Conservation (phyloP, 108 stramenopile species). For the Conticribra weissflogii region DNA sequence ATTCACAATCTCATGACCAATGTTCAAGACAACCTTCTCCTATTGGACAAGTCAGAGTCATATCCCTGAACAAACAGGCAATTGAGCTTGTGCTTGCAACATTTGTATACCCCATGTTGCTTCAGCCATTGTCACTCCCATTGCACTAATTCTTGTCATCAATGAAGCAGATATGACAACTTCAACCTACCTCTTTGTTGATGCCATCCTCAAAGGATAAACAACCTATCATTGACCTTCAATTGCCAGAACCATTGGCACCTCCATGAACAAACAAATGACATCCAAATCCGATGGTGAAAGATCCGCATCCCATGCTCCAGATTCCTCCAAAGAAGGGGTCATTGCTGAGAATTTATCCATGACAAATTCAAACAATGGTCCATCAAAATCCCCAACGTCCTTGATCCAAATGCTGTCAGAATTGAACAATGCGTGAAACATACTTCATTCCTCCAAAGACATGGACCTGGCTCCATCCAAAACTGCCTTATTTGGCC, state of each 20-base stretch:
- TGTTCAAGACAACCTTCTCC: constrained; percentile 81
- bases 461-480: constrained; percentile 67
- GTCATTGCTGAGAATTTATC: no score
- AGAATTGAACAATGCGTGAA: no score
- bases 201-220: no score
- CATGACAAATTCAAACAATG: no score
- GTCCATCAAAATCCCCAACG: no score
- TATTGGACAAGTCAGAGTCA: constrained; percentile 82
- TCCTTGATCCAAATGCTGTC: no score
- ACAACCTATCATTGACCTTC: background rate
- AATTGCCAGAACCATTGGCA: background rate
- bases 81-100: constrained; percentile 93
- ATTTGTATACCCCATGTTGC: constrained; percentile 83
- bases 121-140: constrained; percentile 79
- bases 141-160: constrained; percentile 54
- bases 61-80: constrained; percentile 83
- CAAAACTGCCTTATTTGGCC: constrained; percentile 80
- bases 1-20: constrained; percentile 66
- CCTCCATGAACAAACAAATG: background rate
- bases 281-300: background rate
- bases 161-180: constrained; percentile 8
- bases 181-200: background rate
- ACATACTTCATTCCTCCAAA: constrained; percentile 28
- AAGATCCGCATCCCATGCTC: background rate
- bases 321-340: background rate